These are phyloP conservation scores for Scheffersomyces illinoinensis DNA, from an alignment of 1,139 yeast species.

Conservation along the genomic window DNA sequence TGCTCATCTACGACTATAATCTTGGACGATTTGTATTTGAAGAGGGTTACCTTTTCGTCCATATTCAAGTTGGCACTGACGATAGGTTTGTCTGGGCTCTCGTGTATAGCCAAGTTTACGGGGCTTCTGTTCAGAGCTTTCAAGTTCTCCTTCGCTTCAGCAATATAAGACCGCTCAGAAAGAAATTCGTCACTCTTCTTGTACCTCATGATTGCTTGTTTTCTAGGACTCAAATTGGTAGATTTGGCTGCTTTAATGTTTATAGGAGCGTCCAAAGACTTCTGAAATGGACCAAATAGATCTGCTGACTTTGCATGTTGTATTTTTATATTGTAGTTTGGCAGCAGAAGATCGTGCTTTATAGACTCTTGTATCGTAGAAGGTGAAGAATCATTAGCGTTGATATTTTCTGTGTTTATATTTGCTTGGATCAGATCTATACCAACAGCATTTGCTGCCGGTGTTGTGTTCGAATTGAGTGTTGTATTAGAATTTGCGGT, in stretches of 20 bases:
- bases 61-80: slow-evolving; percentile 14
- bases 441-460: background rate
- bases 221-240: slow-evolving; percentile 34
- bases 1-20: slow-evolving; percentile 48
- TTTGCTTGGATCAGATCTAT: background rate
- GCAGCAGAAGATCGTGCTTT: background rate
- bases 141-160: slow-evolving; percentile 31
- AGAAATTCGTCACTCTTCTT: slow-evolving; percentile 32
- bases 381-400: background rate
- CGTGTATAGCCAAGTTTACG: slow-evolving; percentile 1
- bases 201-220: slow-evolving; percentile 41
- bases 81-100: slow-evolving; percentile 7
- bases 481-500: background rate
- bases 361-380: background rate
- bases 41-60: slow-evolving; percentile 41
- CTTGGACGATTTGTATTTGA: slow-evolving; percentile 37
- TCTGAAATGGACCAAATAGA: background rate
- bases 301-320: background rate
- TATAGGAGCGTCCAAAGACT: background rate
- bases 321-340: background rate
- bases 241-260: background rate
- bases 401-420: background rate
- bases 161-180: slow-evolving; percentile 20
- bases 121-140: slow-evolving; percentile 9
- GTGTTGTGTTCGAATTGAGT: background rate